These are phyloP conservation scores for Hanseniaspora gamundiae DNA, from an alignment of 1,139 yeast species.

Conservation along the genomic window DNA sequence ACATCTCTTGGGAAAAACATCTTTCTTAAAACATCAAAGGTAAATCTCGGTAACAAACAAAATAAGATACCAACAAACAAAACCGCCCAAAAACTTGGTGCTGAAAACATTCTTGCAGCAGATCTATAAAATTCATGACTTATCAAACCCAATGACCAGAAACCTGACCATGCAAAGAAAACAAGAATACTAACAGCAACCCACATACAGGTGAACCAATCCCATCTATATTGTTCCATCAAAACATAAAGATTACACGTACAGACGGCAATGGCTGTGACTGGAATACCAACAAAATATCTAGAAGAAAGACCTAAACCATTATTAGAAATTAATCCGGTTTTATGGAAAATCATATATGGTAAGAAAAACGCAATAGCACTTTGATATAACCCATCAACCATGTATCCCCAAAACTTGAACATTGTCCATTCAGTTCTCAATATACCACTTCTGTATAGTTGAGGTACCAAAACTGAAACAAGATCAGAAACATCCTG, in stretches of 20 bases:
- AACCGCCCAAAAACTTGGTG: slow-evolving; percentile 73
- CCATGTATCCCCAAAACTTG: slow-evolving; percentile 76
- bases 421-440: slow-evolving; percentile 68
- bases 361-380: slow-evolving; percentile 81
- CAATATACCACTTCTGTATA: slow-evolving; percentile 74
- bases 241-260: slow-evolving; percentile 72
- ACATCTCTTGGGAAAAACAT: slow-evolving; percentile 63
- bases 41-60: slow-evolving; percentile 69
- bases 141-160: slow-evolving; percentile 56
- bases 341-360: slow-evolving; percentile 47
- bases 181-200: slow-evolving; percentile 53
- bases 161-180: slow-evolving; percentile 79
- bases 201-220: slow-evolving; percentile 64
- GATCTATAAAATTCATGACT: slow-evolving; percentile 68
- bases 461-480: slow-evolving; percentile 78
- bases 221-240: slow-evolving; percentile 87
- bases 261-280: slow-evolving; percentile 65
- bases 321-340: slow-evolving; percentile 42
- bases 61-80: slow-evolving; percentile 56
- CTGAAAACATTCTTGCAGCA: slow-evolving; percentile 63
- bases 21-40: slow-evolving; percentile 50
- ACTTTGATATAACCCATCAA: slow-evolving; percentile 84
- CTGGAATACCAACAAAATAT: slow-evolving; percentile 73
- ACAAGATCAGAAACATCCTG: slow-evolving; percentile 83
- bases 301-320: slow-evolving; percentile 74